Evolutionary conservation across 2,329 filamentous ascomycete species (phyloP).

Genomic region (Pseudocercospora crystallina): DNA sequence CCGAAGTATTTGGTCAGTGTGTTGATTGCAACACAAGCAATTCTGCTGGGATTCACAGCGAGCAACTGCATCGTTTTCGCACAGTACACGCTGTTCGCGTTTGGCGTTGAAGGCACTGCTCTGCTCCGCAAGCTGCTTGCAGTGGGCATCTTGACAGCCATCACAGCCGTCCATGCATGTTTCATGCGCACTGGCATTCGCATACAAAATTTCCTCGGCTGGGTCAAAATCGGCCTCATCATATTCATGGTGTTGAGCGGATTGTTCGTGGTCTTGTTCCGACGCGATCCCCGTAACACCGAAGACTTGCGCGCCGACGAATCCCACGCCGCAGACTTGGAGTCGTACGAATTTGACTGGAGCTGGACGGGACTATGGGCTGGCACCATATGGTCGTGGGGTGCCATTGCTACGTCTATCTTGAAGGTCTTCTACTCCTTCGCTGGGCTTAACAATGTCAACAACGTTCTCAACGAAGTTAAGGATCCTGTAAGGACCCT

Average conservation of each 20-base stretch:
- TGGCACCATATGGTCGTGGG: slow-evolving; percentile 59
- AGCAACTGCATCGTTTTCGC: slow-evolving; percentile 56
- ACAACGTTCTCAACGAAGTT: slow-evolving; percentile 71
- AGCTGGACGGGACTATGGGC: slow-evolving; percentile 23
- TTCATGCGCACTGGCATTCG: slow-evolving; percentile 38
- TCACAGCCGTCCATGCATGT: slow-evolving; percentile 41
- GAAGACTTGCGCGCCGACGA: slow-evolving; percentile 11
- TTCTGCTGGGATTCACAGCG: slow-evolving; percentile 66
- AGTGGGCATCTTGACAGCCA: slow-evolving; percentile 38
- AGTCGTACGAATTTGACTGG: slow-evolving; percentile 14
- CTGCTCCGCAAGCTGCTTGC: slow-evolving; percentile 54
- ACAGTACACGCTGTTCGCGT: slow-evolving; percentile 32
- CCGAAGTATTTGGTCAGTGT: slow-evolving; percentile 66
- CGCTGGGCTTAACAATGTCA: slow-evolving; percentile 64
- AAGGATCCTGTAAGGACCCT: slow-evolving; percentile 66
- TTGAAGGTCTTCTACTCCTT: slow-evolving; percentile 71
- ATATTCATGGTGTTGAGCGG: slow-evolving; percentile 42
- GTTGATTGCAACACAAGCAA: slow-evolving; percentile 62
- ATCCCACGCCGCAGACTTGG: background rate
- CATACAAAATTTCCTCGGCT: slow-evolving; percentile 42
- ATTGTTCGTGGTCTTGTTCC: slow-evolving; percentile 37
- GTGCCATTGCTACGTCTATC: slow-evolving; percentile 64
- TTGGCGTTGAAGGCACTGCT: slow-evolving; percentile 61
- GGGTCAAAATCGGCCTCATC: slow-evolving; percentile 41
- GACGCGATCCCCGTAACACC: slow-evolving; percentile 10